Evolutionary conservation across 1,139 yeast genomes (phyloP).

Genomic region (Nakaseomyces sp.): DNA sequence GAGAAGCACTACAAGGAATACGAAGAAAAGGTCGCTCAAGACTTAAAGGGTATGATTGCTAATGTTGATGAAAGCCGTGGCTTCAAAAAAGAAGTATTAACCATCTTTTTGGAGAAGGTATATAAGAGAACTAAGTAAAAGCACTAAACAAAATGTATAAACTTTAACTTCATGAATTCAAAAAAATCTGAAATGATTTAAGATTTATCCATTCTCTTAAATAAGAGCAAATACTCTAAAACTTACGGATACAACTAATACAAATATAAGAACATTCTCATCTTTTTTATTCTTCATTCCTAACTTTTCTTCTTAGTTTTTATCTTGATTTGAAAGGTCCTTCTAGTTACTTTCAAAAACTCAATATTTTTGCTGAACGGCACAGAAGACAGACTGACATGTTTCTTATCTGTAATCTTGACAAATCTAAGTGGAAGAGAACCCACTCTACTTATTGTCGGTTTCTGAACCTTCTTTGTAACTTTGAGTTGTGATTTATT

Average conservation of each 20-base stretch:
- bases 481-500: constrained; percentile 10
- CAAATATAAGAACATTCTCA: no score
- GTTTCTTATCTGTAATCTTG: constrained; percentile 19
- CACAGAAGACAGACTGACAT: constrained; percentile 25
- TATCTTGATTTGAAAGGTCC: constrained; percentile 25
- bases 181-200: no score
- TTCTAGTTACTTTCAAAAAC: constrained; percentile 22
- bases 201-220: not conserved
- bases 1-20: constrained; percentile 65
- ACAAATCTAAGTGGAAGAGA: constrained; percentile 28
- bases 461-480: constrained; percentile 11
- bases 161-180: no score
- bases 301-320: constrained; percentile 6
- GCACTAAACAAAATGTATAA: no score
- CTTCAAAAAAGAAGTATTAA: constrained; percentile 75
- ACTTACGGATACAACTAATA: no score
- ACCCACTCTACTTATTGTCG: constrained; percentile 23
- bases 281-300: no score
- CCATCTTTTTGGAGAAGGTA: constrained; percentile 77
- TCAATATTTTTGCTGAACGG: constrained; percentile 25
- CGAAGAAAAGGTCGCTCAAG: constrained; percentile 67
- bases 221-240: no score
- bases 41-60: constrained; percentile 57
- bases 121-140: constrained; percentile 82
- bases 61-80: constrained; percentile 83